A percentile compares a stretch with the other conserved stretches of the same genome.
These are phyloP conservation scores for Camellia lanceoleosa DNA, from an alignment of 148 eudicot genomes.

Conservation along the genomic window DNA sequence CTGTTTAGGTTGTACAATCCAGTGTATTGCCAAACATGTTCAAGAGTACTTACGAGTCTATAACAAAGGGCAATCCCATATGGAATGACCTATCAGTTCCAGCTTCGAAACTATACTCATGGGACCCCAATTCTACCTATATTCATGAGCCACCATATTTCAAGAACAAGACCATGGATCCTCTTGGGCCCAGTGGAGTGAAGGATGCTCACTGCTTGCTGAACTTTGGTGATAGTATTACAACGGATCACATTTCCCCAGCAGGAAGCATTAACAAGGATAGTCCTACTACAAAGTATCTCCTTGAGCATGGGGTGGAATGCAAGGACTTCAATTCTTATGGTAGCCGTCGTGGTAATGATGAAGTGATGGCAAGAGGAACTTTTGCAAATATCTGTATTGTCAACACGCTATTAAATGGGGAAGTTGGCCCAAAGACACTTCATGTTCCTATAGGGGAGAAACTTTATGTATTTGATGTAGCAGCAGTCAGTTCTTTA, in stretches of 20 bases:
- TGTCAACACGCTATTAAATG: constrained; percentile 15
- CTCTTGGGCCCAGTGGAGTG: constrained; percentile 5
- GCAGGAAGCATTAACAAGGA: constrained; percentile 13
- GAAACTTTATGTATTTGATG: constrained; percentile 6
- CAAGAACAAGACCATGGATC: neutral
- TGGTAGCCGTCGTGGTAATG: constrained; percentile 5
- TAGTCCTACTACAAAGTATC: constrained; percentile 2
- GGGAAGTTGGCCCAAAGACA: constrained; percentile 8
- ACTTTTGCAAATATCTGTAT: constrained; percentile 1
- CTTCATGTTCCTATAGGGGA: constrained; percentile 9
- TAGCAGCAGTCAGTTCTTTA: constrained; percentile 2
- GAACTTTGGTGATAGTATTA: constrained; percentile 1
- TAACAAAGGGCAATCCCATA: constrained; percentile 6
- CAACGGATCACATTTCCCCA: constrained; percentile 7
- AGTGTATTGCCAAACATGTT: constrained; percentile 9
- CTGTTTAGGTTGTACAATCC: constrained; percentile 3
- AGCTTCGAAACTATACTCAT: neutral
- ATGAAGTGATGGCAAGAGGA: constrained; percentile 12
- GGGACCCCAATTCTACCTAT: constrained; percentile 15
- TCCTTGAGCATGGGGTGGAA: neutral
- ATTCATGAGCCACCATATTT: constrained; percentile 14
- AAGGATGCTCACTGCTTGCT: constrained; percentile 11
- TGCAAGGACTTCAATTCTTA: constrained; percentile 10
- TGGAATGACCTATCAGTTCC: constrained; percentile 10
- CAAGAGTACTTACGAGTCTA: constrained; percentile 1